Evolutionary conservation across 1,284 basidiomycete species (phyloP).

Genomic region (Leccinum pseudoinsigne): DNA sequence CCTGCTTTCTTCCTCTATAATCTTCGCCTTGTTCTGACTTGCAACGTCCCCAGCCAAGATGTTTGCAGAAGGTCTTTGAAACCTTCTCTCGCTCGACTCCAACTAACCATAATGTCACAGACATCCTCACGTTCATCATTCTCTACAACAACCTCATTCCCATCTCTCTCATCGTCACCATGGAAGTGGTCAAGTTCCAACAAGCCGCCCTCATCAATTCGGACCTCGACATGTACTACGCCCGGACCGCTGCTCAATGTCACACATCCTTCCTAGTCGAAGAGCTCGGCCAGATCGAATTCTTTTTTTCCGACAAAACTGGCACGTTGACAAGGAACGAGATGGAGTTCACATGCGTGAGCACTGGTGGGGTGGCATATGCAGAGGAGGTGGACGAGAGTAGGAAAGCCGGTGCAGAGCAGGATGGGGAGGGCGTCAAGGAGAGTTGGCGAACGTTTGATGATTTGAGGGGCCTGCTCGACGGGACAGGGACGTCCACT

Average conservation of each 20-base stretch:
- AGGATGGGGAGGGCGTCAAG: constrained; percentile 44
- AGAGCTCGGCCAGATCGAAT: constrained; percentile 98
- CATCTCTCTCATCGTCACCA: constrained; percentile 98
- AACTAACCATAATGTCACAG: constrained; percentile 39
- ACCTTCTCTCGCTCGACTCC: neutral
- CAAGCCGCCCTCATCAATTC: constrained; percentile 97
- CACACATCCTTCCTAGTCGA: constrained; percentile 97
- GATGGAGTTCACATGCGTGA: constrained; percentile 97
- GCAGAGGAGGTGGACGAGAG: constrained; percentile 79
- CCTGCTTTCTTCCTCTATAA: constrained; percentile 4
- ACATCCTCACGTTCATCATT: constrained; percentile 98
- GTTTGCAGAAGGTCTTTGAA: constrained; percentile 72
- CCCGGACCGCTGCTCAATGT: constrained; percentile 91
- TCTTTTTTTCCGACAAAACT: constrained; percentile 99
- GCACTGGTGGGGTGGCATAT: constrained; percentile 87
- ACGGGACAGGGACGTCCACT: constrained; percentile 22
- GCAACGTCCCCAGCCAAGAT: constrained; percentile 53
- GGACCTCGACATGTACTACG: constrained; percentile 96
- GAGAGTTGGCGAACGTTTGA: constrained; percentile 79
- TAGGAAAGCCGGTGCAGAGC: constrained; percentile 64
- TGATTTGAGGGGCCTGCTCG: constrained; percentile 62
- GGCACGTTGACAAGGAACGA: constrained; percentile 97
- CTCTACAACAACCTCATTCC: constrained; percentile 99
- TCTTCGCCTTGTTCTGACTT: constrained; percentile 1
- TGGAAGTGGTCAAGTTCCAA: constrained; percentile 99